Base-by-base conservation (phyloP, 176 grass and related monocot species). In the Eleusine indica region DNA sequence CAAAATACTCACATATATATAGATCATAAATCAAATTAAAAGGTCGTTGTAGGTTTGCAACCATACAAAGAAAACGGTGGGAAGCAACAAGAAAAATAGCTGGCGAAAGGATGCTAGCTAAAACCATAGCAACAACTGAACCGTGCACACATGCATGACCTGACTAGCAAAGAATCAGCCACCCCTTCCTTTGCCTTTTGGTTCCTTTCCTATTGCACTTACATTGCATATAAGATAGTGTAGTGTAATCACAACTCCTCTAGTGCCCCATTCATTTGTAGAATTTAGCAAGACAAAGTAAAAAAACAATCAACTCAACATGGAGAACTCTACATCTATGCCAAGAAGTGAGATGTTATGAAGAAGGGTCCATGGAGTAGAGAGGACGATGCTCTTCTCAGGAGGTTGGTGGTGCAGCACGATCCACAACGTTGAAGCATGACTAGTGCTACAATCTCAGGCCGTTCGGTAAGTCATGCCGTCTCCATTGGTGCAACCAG, bases 401-500 rank as follows among this genome's bases (percentile, higher is more conserved):
- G 39, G 18, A 71, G 79, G 30, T 68, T 93, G 56, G 85, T 93
- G 43, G 64, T 79, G 44, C 44, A 85, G 52, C 73, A 88, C 21
- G 88, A 88, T 3, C 46, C 91, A 5, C 54, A 80, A 4, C 76
- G 81, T 14, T 93, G 91, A 88, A 85, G 63, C 49, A 17, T 90
- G 25, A 93, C 90, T 63, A 80, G 83, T 2, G 64, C 58, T 0
- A 47, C 72, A 1, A 83, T 90, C 66, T 58, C 73, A 1, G 83
- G 83, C 1, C 73, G 88, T 22, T 90, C 4, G 83, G 88, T n/a
- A 90, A 90, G 79, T 90, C 88, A 7, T 91, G 89, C 46, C 85
- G 89, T 3, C 89, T 91, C 4, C 76, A 85, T 2, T 91, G 89
- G 89, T 87, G 81, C 76, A 91, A 87, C 71, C 89, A 91, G 80